phyloP scores from a whole-genome alignment of 202 grass and related monocot species.

The Brachypodium distachyon region DNA sequence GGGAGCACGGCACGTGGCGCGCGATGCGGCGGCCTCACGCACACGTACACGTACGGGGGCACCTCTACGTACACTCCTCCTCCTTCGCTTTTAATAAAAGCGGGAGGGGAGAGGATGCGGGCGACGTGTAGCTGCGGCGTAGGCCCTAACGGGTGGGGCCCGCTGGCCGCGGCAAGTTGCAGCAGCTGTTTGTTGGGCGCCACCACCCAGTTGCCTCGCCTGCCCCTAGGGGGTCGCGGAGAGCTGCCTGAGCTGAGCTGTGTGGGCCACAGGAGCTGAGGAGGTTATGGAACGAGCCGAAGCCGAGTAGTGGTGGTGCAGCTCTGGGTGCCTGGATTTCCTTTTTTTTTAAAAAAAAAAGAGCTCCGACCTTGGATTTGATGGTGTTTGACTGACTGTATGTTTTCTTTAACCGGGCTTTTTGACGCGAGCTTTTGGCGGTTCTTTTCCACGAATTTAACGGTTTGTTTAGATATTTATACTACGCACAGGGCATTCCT shows the following conservation, averaged over 20 bases:
- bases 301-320: neutral
- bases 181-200: conserved; percentile 23
- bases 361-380: too few relatives aligned
- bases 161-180: conserved; percentile 13
- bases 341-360: too few relatives aligned
- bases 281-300: too few relatives aligned
- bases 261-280: neutral
- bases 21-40: conserved; percentile 36
- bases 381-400: too few relatives aligned
- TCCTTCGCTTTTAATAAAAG: conserved; percentile 8
- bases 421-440: too few relatives aligned
- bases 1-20: conserved; percentile 25
- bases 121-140: conserved; percentile 12
- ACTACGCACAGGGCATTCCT: too few relatives aligned
- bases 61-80: too few relatives aligned
- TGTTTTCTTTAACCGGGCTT: neutral
- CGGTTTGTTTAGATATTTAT: too few relatives aligned
- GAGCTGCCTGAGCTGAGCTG: neutral
- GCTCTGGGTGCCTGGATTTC: rapidly evolving
- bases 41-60: neutral
- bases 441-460: neutral
- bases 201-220: conserved; percentile 19
- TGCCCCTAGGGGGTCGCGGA: conserved; percentile 10
- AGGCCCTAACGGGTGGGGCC: neutral
- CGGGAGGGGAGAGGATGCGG: neutral